phyloP scores from a whole-genome alignment of 257 asterid species.

The Solanum ossicruentum region DNA sequence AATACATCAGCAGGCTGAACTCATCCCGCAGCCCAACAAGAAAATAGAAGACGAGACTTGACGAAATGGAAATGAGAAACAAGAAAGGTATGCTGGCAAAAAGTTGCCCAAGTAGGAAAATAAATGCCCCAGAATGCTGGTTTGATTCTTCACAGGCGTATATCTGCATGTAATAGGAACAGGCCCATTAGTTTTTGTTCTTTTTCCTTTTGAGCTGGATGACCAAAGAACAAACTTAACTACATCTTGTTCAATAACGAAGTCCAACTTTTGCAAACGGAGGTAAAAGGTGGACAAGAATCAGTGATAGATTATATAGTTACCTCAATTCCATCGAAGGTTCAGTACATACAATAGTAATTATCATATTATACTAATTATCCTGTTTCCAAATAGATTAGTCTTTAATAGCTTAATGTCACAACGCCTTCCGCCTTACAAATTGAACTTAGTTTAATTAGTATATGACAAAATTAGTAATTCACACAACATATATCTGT shows the following conservation, averaged over 20 bases:
- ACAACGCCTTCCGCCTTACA: background rate
- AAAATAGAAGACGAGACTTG: constrained; percentile 89
- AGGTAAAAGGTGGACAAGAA: background rate
- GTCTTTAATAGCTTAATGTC: background rate
- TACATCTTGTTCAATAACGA: background rate
- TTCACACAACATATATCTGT: background rate
- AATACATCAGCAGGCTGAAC: constrained; percentile 78
- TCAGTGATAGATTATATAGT: background rate
- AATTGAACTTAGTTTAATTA: background rate
- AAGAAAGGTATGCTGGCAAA: constrained; percentile 82
- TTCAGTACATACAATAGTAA: background rate
- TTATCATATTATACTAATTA: background rate
- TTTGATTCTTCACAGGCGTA: constrained; percentile 74
- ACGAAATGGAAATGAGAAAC: constrained; percentile 84
- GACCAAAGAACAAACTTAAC: background rate
- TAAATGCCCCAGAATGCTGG: constrained; percentile 73
- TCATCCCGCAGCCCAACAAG: constrained; percentile 73
- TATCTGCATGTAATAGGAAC: constrained; percentile 32
- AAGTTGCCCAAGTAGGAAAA: constrained; percentile 77
- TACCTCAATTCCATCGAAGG: background rate
- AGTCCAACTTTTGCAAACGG: background rate
- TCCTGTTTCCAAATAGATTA: background rate
- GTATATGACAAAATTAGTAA: background rate
- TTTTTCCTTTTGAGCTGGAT: background rate
- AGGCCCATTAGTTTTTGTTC: background rate